phyloP scores from a whole-genome alignment of 768 basidiomycete genomes.

The Leccinum imitatum region DNA sequence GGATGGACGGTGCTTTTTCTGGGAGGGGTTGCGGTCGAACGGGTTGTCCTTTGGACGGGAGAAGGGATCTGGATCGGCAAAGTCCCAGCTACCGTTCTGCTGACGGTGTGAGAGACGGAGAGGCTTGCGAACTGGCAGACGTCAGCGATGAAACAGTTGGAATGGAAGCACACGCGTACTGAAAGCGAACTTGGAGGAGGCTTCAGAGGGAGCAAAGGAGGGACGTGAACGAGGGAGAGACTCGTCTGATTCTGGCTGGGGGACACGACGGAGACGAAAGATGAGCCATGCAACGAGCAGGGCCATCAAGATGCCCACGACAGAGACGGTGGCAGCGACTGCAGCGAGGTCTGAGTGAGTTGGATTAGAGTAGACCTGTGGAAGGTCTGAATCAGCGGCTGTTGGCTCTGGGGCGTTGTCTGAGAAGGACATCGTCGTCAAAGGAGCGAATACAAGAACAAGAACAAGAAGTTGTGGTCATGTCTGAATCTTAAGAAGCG shows the following conservation, averaged over 20 bases:
- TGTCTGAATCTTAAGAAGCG: neutral
- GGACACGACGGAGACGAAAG: conserved; percentile 22
- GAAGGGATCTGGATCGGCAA: conserved; percentile 30
- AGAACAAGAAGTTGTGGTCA: neutral
- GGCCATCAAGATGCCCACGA: conserved; percentile 28
- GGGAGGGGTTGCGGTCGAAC: neutral
- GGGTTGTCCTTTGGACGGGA: conserved; percentile 1
- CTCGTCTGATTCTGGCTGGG: neutral
- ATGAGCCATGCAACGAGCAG: conserved; percentile 27
- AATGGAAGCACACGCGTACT: conserved; percentile 10
- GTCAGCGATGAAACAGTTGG: neutral
- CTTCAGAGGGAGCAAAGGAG: conserved; percentile 24
- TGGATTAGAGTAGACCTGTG: conserved; percentile 13
- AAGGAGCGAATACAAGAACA: neutral
- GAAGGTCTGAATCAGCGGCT: neutral
- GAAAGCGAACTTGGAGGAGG: conserved; percentile 31
- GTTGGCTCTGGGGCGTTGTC: neutral
- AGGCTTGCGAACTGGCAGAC: conserved; percentile 23
- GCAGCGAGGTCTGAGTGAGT: conserved; percentile 19
- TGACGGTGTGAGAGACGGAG: conserved; percentile 22
- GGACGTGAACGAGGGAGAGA: conserved; percentile 12
- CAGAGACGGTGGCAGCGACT: conserved; percentile 24
- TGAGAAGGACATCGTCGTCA: conserved; percentile 4
- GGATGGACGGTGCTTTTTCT: conserved; percentile 15
- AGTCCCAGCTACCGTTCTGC: conserved; percentile 30